Base-by-base conservation (phyloP, 257 asterid species). In the Solanum boliviense region DNA sequence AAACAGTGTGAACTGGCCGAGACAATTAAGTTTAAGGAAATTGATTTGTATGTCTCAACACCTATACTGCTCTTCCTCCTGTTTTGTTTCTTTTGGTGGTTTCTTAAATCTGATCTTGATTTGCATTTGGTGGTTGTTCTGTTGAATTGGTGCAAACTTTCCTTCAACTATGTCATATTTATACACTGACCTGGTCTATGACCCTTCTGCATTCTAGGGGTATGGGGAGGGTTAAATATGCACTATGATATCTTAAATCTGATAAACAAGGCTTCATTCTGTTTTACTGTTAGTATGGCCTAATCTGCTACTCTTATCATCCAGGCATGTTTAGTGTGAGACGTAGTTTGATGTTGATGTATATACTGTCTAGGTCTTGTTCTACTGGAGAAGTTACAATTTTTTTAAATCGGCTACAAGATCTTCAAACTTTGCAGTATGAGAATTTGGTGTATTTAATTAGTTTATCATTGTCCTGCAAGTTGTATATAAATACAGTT, bases 21-120 rank as follows among this genome's bases (percentile, higher is more conserved):
- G 88, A 93, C 99, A 86, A 93, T 95, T 88, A 96, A 97, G 92
- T 96, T 97, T 73, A 97, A 96, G 98, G 99, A 97, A 94, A 97
- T 97, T 84, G 99, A 96, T 90, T 91, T 97, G 99, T 97, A 93
- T 89, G 98, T 85, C 87, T 87, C 88, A 44, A 79, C 78, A 84
- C 76, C 90, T 88, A 35, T 62, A 48, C 48, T 81, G 73, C 31
- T 25, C 70, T 79, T 23, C 75, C 81, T 25, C 48, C 86, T 36
- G 84, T 34, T 88, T 75, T 9, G 72, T 83, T 87, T 84, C 87
- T 76, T 87, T 52, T 79, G 75, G 46, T 86, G 68, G 79, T 35
- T 38, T 84, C 74, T 39, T 82, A 27, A 82, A 82, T 48, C 44
- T 82, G 86, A 18, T 20, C 86, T 82, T 82, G 23, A 10, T 82